Percentiles rank a stretch among this genome's conserved stretches.
These are phyloP conservation scores for Malus hybrid DNA, from an alignment of 331 rosid genomes.

Conservation along the genomic window DNA sequence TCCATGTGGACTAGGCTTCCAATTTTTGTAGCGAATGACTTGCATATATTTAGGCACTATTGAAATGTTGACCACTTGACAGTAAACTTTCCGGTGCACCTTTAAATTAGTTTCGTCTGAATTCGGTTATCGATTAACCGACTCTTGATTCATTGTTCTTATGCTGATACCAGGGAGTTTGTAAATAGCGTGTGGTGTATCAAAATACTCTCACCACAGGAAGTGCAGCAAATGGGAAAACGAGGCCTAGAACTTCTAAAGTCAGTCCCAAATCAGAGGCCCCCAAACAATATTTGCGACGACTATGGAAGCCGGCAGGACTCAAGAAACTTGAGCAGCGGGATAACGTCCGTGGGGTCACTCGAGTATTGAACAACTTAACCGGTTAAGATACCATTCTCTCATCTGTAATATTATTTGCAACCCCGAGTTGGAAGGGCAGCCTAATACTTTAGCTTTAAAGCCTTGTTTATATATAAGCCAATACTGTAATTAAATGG, in stretches of 20 bases:
- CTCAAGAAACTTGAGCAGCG: slow-evolving; percentile 54
- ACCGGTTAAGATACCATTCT: slow-evolving; percentile 34
- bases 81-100: not conserved
- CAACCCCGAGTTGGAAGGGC: slow-evolving; percentile 33
- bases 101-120: not conserved
- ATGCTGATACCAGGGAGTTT: slow-evolving; percentile 64
- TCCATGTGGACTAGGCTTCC: not conserved
- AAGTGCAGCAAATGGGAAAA: slow-evolving; percentile 83
- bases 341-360: slow-evolving; percentile 67
- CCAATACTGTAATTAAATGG: slow-evolving; percentile 60
- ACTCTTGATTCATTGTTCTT: slow-evolving; percentile 6
- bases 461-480: slow-evolving; percentile 46
- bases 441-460: slow-evolving; percentile 38
- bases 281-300: slow-evolving; percentile 50
- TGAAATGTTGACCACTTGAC: not conserved
- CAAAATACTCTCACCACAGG: slow-evolving; percentile 86
- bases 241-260: slow-evolving; percentile 60
- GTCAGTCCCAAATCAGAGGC: slow-evolving; percentile 68
- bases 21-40: not conserved
- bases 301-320: slow-evolving; percentile 64
- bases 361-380: slow-evolving; percentile 51
- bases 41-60: not conserved
- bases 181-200: slow-evolving; percentile 82
- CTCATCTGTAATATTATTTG: slow-evolving; percentile 45
- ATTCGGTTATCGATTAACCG: not conserved